phyloP scores from a whole-genome alignment of 2,329 filamentous ascomycete species.

The Cryoendolithus antarcticus region DNA sequence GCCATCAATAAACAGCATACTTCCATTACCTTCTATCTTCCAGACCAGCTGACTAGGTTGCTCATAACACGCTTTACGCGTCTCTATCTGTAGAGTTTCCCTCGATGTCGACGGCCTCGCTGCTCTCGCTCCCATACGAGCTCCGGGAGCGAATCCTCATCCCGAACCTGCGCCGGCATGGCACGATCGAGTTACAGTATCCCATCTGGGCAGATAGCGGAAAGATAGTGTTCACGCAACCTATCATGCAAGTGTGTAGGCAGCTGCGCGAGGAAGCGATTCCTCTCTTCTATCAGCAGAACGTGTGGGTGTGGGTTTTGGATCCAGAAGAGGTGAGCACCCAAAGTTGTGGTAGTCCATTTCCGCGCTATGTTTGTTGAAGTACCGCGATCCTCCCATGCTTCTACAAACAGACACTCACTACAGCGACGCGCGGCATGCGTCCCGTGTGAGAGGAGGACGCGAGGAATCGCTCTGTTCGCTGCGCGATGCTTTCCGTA shows the following conservation, averaged over 20 bases:
- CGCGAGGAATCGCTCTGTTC: too few relatives aligned
- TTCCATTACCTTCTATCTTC: too few relatives aligned
- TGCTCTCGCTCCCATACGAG: conserved; percentile 10
- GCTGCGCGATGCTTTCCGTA: too few relatives aligned
- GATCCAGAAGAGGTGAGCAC: conserved; percentile 7
- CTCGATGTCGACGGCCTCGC: conserved; percentile 1
- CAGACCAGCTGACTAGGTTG: too few relatives aligned
- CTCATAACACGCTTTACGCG: too few relatives aligned
- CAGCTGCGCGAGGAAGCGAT: conserved; percentile 10
- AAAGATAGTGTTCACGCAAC: conserved; percentile 8
- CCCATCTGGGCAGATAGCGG: conserved; percentile 11
- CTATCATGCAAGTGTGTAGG: conserved; percentile 10
- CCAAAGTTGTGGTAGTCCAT: too few relatives aligned
- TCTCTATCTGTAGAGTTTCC: too few relatives aligned
- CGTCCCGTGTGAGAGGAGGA: too few relatives aligned
- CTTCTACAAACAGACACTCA: conserved; percentile 1
- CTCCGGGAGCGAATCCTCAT: conserved; percentile 11
- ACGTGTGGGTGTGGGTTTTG: conserved; percentile 14
- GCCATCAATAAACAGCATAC: too few relatives aligned
- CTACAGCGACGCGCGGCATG: too few relatives aligned
- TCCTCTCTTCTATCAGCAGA: conserved; percentile 13
- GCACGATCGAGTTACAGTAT: conserved; percentile 12
- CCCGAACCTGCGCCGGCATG: conserved; percentile 7
- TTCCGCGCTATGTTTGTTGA: too few relatives aligned
- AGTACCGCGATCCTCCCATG: not conserved